Percentiles rank a stretch among this genome's conserved stretches.
Evolutionary conservation across 306 rosid species (phyloP).

Genomic region (Gynostemma pentaphyllum): DNA sequence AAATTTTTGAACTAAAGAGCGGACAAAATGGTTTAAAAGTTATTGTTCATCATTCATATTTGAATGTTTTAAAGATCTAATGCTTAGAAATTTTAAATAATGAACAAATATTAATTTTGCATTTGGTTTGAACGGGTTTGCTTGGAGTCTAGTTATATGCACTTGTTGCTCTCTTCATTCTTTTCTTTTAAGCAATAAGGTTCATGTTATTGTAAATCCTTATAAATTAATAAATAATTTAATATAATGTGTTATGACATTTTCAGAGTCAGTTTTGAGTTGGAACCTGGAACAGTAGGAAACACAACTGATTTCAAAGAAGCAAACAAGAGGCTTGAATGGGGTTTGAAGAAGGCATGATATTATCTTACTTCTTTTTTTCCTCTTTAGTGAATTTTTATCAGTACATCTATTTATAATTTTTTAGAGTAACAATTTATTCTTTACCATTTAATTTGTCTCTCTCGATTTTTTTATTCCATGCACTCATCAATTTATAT

Average conservation of each 20-base stretch:
- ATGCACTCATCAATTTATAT: neutral
- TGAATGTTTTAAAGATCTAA: no score
- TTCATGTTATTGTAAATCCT: neutral
- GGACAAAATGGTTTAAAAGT: no score
- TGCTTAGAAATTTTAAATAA: neutral
- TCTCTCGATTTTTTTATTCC: neutral
- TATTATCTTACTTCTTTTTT: neutral
- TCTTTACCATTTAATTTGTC: neutral
- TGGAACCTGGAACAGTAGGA: slow-evolving; percentile 83
- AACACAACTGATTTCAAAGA: slow-evolving; percentile 79
- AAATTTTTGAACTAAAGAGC: no score
- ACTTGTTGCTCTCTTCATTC: neutral
- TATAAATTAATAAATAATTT: neutral
- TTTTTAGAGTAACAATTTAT: neutral
- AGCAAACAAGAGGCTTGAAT: slow-evolving; percentile 70
- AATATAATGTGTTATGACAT: neutral
- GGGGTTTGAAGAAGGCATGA: slow-evolving; percentile 79
- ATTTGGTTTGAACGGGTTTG: neutral
- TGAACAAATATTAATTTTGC: neutral
- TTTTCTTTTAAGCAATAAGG: neutral
- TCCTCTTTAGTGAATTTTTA: neutral
- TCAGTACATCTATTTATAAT: neutral
- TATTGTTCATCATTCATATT: no score
- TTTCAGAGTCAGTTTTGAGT: slow-evolving; percentile 67
- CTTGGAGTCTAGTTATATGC: neutral